Evolutionary conservation across 1,284 basidiomycete genomes (phyloP).

Genomic region (Jaminaea rosea): DNA sequence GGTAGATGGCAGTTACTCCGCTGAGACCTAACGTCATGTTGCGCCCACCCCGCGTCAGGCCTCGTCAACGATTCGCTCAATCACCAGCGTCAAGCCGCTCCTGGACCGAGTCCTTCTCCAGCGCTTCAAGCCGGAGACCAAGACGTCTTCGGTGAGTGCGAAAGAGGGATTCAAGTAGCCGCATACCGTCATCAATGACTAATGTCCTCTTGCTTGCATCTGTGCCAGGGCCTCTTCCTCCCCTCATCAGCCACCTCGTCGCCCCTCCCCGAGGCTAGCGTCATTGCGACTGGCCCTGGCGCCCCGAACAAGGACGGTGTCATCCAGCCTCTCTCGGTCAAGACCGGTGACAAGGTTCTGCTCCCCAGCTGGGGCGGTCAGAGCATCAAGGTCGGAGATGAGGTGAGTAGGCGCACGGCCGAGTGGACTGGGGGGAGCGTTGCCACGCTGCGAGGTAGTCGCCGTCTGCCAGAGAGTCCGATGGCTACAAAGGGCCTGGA

Average conservation of each 20-base stretch:
- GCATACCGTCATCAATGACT: background rate
- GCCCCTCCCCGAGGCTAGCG: slow-evolving; percentile 89
- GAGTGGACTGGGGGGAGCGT: no score
- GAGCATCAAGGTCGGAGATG: slow-evolving; percentile 91
- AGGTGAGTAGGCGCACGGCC: no score
- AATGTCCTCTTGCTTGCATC: background rate
- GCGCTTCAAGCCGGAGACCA: slow-evolving; percentile 73
- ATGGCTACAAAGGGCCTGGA: no score
- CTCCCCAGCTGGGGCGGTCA: slow-evolving; percentile 93
- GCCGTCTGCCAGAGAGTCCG: no score
- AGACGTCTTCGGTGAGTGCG: slow-evolving; percentile 41
- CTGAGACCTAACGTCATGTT: no score
- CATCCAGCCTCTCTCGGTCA: slow-evolving; percentile 68
- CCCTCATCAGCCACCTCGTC: slow-evolving; percentile 72
- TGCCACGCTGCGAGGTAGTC: no score
- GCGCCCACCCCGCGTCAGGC: slow-evolving; percentile 50
- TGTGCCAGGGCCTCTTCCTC: slow-evolving; percentile 77
- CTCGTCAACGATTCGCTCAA: slow-evolving; percentile 53
- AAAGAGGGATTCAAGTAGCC: no score
- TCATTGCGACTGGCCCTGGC: slow-evolving; percentile 90
- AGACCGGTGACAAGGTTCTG: slow-evolving; percentile 82
- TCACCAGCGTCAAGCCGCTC: slow-evolving; percentile 81
- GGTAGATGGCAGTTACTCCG: no score
- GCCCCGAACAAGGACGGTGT: slow-evolving; percentile 75
- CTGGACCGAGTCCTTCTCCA: slow-evolving; percentile 95